A percentile compares a stretch with the other conserved stretches of the same genome.
Conservation (phyloP, 192 early-diverging fungal species). For the Glomus cerebriforme region DNA sequence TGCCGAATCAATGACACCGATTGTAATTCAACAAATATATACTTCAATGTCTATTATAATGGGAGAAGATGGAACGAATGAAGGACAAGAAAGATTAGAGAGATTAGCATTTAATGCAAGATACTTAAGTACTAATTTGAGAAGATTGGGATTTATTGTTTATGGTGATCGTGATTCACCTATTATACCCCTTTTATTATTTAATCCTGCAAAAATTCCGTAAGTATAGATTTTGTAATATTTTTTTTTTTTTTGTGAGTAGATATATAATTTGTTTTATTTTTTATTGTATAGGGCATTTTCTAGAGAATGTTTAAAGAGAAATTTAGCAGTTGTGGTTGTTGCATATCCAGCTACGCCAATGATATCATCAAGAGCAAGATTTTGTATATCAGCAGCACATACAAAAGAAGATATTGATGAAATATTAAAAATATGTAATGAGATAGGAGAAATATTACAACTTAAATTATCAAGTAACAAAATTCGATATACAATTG, state of each 20-base stretch:
- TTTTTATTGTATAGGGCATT: constrained; percentile 64
- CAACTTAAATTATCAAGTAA: constrained; percentile 56
- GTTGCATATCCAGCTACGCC: constrained; percentile 98
- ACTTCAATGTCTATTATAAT: constrained; percentile 90
- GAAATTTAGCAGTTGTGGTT: constrained; percentile 93
- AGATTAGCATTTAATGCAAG: constrained; percentile 84
- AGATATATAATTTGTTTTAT: neutral
- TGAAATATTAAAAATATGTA: constrained; percentile 67
- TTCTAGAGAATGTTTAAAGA: constrained; percentile 84
- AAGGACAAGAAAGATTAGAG: constrained; percentile 82
- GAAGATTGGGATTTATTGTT: constrained; percentile 91
- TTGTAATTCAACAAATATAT: constrained; percentile 87
- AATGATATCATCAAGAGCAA: constrained; percentile 90
- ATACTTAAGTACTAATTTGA: constrained; percentile 79
- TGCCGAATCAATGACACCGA: constrained; percentile 85
- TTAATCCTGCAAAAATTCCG: constrained; percentile 94
- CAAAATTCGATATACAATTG: neutral
- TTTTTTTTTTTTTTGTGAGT: neutral
- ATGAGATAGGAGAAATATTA: constrained; percentile 74
- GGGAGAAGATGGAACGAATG: constrained; percentile 86
- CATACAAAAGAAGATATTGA: constrained; percentile 93
- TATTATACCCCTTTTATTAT: constrained; percentile 88
- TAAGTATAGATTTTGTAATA: constrained; percentile 9
- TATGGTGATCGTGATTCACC: constrained; percentile 87
- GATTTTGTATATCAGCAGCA: constrained; percentile 94